Evolutionary conservation across 176 grass and related monocot species (phyloP), one percentile per base, ranked within the genome.

Genomic region (Pontederia crassipes): DNA sequence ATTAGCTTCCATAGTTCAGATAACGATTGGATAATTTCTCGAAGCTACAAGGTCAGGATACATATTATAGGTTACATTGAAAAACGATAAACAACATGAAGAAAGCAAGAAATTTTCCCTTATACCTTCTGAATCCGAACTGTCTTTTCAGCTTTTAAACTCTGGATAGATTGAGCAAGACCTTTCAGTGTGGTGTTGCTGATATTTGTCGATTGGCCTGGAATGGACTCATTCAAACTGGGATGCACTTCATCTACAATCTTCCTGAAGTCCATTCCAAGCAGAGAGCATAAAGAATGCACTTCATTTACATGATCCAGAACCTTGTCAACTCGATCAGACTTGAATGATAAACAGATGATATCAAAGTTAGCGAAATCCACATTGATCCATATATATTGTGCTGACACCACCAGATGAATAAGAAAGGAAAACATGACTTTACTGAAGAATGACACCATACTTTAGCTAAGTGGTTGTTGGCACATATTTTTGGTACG

Each of bases 1-100:
- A 95, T 89, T 67, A 95, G 16, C 28, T 95, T 86, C 89, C 89
- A 89, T 32, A 95, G 82, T 55, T 95, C 70, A 73, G 75, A 86
- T 48, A 95, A 52, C 11, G 64, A 79, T 73, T 89, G 79, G 55
- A 89, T 81, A 55, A 72, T 95, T 10, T 84, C 81, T 51, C 81
- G 65, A 70, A 84, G 61, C 81, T 76, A 72, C 49, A 35, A 57
- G 0, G 20, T 28, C 48, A 29, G 69, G 6, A 13, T 11, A 40
- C 32, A 2, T 40, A 40, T 40, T 40, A 40, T 40, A 40, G 6
- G 32, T 40, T 7, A 40, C 20, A 24, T 24, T 24, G 20, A 40
- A 40, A 35, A 7, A 40, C 2, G 6, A 40, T 40, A 40, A 40
- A 40, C 32, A 40, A 40, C 32, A 40, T 40, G 32, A 40, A 40